Conservation (phyloP, 805 yeast genomes). For the Candida vaughaniae region DNA sequence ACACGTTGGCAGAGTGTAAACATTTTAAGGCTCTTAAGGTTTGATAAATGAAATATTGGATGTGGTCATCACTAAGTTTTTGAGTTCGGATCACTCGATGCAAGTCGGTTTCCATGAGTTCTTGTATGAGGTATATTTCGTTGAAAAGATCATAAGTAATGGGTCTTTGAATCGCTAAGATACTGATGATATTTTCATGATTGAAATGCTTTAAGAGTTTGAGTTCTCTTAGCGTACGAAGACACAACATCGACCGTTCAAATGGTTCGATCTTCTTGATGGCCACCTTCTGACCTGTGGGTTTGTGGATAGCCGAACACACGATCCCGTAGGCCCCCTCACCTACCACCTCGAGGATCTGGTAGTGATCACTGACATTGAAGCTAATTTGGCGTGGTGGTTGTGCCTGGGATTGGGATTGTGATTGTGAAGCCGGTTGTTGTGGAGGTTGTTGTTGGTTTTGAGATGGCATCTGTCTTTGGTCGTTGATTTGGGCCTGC, state of each 20-base stretch:
- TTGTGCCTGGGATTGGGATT: background rate
- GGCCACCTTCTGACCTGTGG: conserved; percentile 87
- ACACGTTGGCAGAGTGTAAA: conserved; percentile 88
- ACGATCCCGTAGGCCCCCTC: conserved; percentile 98
- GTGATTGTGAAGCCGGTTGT: conserved; percentile 1
- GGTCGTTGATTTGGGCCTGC: conserved; percentile 4
- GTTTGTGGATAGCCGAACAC: conserved; percentile 83
- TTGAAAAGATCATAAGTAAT: conserved; percentile 68
- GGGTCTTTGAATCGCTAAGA: conserved; percentile 88
- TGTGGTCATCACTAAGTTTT: conserved; percentile 83
- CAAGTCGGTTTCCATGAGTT: conserved; percentile 83
- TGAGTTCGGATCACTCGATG: conserved; percentile 83
- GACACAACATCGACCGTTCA: conserved; percentile 82
- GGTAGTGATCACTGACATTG: conserved; percentile 85
- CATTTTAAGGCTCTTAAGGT: conserved; percentile 87
- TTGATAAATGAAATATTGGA: conserved; percentile 91
- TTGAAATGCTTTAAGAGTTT: conserved; percentile 85
- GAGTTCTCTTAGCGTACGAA: conserved; percentile 85
- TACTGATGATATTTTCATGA: conserved; percentile 90
- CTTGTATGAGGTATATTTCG: conserved; percentile 88
- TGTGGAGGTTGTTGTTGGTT: conserved; percentile 4
- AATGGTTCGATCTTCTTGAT: conserved; percentile 93
- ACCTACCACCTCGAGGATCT: conserved; percentile 81
- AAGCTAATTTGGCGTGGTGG: conserved; percentile 47
- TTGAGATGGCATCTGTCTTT: no score